Evolutionary conservation across 2,329 filamentous ascomycete genomes (phyloP).

Genomic region (Rhynchosporium graminicola): DNA sequence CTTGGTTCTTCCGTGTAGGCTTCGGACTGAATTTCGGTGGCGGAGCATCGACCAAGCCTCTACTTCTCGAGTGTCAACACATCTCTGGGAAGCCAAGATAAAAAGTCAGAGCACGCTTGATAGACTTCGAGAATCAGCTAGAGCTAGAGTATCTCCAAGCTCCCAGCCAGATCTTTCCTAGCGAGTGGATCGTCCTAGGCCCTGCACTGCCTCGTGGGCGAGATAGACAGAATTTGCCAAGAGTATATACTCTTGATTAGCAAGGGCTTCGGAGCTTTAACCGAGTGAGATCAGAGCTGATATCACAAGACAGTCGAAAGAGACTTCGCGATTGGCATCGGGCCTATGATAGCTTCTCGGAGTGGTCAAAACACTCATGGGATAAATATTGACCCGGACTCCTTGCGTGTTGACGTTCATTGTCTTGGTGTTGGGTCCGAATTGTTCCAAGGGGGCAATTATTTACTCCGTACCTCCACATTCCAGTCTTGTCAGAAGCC

Average conservation of each 20-base stretch:
- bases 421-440: neutral
- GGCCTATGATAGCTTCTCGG: neutral
- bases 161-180: too few relatives aligned
- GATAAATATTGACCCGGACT: slow-evolving; percentile 7
- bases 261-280: neutral
- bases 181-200: neutral
- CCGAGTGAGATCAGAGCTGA: neutral
- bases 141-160: too few relatives aligned
- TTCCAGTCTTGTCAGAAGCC: neutral
- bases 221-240: neutral
- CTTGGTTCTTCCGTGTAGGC: too few relatives aligned
- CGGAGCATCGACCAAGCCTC: too few relatives aligned
- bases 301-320: neutral
- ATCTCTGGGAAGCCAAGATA: too few relatives aligned
- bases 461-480: slow-evolving; percentile 9
- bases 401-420: neutral
- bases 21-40: too few relatives aligned
- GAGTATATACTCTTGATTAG: neutral
- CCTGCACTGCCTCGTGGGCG: too few relatives aligned
- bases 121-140: too few relatives aligned
- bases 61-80: too few relatives aligned
- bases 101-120: too few relatives aligned
- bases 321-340: neutral
- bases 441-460: neutral
- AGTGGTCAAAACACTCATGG: neutral